Percentiles rank a stretch among this genome's conserved stretches.
Evolutionary conservation across 169 alveolate genomes (phyloP).

Genomic region (Toxoplasma gondii): DNA sequence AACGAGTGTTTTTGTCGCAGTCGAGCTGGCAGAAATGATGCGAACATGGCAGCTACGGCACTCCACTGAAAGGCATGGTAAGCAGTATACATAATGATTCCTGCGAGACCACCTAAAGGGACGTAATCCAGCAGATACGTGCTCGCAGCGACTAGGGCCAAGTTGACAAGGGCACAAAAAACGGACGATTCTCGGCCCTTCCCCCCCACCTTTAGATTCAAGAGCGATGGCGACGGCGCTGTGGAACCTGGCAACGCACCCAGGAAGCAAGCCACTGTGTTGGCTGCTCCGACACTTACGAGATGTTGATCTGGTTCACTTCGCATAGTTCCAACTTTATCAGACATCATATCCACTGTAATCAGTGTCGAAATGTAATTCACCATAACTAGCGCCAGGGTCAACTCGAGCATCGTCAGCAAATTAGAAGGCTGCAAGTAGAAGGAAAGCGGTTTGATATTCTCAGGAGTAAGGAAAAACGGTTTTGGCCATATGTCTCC

Average conservation of each 20-base stretch:
- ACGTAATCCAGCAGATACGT: constrained; percentile 24
- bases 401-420: constrained; percentile 24
- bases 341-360: constrained; percentile 37
- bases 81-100: constrained; percentile 50
- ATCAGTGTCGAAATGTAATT: constrained; percentile 45
- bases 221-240: constrained; percentile 39
- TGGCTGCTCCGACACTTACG: constrained; percentile 39
- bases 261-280: constrained; percentile 40
- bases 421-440: constrained; percentile 5
- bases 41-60: constrained; percentile 18
- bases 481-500: constrained; percentile 21
- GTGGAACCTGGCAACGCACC: constrained; percentile 57
- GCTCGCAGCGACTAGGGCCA: constrained; percentile 30
- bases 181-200: constrained; percentile 40
- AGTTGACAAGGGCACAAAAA: constrained; percentile 20
- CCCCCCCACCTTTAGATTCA: constrained; percentile 30
- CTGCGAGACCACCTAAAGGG: constrained; percentile 55
- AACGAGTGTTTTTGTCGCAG: neutral
- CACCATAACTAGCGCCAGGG: constrained; percentile 40
- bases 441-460: neutral
- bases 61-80: constrained; percentile 44
- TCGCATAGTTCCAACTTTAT: neutral
- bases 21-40: constrained; percentile 29
- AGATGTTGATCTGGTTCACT: constrained; percentile 25
- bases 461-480: constrained; percentile 9